Evolutionary conservation across 2,329 filamentous ascomycete genomes (phyloP).

Genomic region (Aspergillus tanneri): DNA sequence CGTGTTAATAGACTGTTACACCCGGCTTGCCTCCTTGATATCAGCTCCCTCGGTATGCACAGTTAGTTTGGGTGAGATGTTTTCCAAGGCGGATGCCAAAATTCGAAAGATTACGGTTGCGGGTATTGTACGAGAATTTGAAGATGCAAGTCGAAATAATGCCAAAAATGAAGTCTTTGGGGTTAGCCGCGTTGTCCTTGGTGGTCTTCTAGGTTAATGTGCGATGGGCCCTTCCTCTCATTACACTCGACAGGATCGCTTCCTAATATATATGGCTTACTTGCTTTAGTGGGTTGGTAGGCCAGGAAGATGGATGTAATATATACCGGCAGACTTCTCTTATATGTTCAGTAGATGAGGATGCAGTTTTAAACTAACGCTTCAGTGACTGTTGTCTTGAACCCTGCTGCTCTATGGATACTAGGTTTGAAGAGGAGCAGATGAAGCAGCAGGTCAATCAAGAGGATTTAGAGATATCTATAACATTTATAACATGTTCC

Average conservation of each 20-base stretch:
- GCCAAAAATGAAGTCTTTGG: constrained; percentile 79
- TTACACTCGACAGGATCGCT: not conserved
- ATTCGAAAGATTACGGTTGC: constrained; percentile 87
- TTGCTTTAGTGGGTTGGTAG: no score
- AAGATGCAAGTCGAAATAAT: constrained; percentile 74
- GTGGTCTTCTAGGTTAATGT: constrained; percentile 67
- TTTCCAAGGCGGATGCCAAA: constrained; percentile 81
- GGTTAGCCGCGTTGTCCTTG: constrained; percentile 83
- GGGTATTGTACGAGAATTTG: constrained; percentile 86
- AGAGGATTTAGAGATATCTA: no score
- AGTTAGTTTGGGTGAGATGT: constrained; percentile 73
- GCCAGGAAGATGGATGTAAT: no score
- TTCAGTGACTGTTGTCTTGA: no score
- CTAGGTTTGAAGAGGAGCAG: no score
- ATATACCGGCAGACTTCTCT: no score
- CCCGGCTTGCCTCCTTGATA: constrained; percentile 71
- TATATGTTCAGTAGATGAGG: no score
- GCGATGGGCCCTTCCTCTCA: not conserved
- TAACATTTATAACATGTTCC: constrained; percentile 8
- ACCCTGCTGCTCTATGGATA: no score
- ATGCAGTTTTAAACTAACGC: no score
- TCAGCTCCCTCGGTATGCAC: constrained; percentile 72
- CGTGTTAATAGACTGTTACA: constrained; percentile 89
- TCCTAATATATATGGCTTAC: constrained; percentile 12
- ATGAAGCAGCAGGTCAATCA: no score